phyloP scores from a whole-genome alignment of 228 moss, liverwort and hornwort genomes.

The Sphagnum magellanicum region DNA sequence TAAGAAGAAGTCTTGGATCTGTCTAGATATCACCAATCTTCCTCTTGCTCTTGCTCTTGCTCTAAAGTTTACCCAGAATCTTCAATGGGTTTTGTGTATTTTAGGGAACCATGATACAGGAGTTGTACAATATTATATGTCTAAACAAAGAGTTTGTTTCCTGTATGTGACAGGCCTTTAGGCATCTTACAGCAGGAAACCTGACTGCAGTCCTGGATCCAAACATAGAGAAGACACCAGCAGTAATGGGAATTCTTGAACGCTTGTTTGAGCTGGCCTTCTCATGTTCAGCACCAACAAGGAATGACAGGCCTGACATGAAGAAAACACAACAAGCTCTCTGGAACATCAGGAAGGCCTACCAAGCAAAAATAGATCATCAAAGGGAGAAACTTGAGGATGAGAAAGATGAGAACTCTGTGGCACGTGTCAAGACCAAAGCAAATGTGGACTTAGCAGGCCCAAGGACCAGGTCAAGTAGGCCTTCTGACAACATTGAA shows the following conservation, averaged over 20 bases:
- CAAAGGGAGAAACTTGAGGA: background rate
- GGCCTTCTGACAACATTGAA: too few species aligned
- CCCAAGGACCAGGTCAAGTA: too few species aligned
- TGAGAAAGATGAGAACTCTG: background rate
- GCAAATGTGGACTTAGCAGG: too few species aligned
- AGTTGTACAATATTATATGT: background rate
- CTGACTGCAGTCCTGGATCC: slow-evolving; percentile 2
- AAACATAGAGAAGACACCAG: slow-evolving; percentile 2
- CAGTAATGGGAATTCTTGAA: background rate
- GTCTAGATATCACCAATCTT: background rate
- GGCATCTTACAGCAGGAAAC: slow-evolving; percentile 1
- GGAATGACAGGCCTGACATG: slow-evolving; percentile 8
- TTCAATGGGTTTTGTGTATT: background rate
- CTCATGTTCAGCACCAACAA: slow-evolving; percentile 9
- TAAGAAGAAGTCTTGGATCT: background rate
- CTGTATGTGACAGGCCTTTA: slow-evolving; percentile 3
- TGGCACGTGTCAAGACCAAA: too few species aligned
- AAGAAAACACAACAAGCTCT: slow-evolving; percentile 2
- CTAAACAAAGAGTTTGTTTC: background rate
- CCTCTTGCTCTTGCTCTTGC: background rate
- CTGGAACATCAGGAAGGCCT: slow-evolving; percentile 11
- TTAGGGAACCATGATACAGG: background rate
- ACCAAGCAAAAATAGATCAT: slow-evolving; percentile 1
- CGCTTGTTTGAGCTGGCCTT: slow-evolving; percentile 6
- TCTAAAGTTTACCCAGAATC: background rate